Percentiles rank a stretch among this genome's conserved stretches.
Conservation (phyloP, 2,329 filamentous ascomycete genomes). For the Claviceps maximensis region DNA sequence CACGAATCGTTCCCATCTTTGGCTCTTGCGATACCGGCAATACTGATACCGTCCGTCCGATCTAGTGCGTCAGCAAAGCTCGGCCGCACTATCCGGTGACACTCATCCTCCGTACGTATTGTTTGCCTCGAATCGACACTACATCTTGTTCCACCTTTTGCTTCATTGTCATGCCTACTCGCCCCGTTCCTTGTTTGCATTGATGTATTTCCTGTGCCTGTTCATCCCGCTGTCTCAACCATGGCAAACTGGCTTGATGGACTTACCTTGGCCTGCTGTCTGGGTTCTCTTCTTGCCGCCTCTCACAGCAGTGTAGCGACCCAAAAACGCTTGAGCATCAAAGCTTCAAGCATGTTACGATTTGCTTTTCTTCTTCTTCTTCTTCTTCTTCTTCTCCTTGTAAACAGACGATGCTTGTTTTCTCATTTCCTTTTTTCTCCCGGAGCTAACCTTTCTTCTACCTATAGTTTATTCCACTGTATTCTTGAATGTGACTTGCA, state of each 20-base stretch:
- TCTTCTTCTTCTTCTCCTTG: not conserved
- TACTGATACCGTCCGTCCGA: not conserved
- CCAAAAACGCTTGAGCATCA: not conserved
- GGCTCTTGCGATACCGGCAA: not conserved
- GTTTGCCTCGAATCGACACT: not conserved
- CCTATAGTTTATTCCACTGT: not conserved
- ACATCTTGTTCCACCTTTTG: not conserved
- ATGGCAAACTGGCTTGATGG: conserved; percentile 2
- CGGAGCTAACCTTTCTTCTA: not conserved
- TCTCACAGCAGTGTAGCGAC: not conserved
- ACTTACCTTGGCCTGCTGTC: not conserved
- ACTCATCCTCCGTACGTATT: not conserved
- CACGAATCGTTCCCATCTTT: not conserved
- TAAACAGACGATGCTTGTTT: not conserved
- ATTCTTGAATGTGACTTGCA: not conserved
- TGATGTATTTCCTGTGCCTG: not conserved
- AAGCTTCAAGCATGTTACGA: not conserved
- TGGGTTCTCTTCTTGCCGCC: not conserved
- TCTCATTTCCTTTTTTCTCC: not conserved
- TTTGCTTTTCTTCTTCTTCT: not conserved
- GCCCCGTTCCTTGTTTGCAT: not conserved
- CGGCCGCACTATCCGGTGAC: not conserved
- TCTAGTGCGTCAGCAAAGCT: not conserved
- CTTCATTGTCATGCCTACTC: not conserved
- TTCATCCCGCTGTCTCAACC: not conserved